A percentile compares a stretch with the other conserved stretches of the same genome.
Conservation (phyloP, 352 stramenopile genomes). For the Phytophthora colocasiae region DNA sequence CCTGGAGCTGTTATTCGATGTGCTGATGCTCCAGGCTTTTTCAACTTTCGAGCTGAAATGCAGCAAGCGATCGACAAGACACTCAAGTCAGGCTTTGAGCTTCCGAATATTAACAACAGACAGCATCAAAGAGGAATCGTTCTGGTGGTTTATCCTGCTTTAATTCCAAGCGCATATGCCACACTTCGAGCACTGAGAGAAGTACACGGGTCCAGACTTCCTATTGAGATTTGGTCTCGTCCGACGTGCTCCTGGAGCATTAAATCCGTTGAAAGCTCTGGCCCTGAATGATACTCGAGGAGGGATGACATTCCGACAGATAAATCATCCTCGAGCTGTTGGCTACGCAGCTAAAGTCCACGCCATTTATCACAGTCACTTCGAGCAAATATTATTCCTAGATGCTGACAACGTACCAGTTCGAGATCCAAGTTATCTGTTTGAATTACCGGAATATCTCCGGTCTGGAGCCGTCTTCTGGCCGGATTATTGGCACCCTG, state of each 20-base stretch:
- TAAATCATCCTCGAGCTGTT: constrained; percentile 33
- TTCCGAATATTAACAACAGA: background rate
- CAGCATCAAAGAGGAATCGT: constrained; percentile 43
- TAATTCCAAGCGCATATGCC: constrained; percentile 58
- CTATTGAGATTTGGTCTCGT: constrained; percentile 67
- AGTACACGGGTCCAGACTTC: constrained; percentile 40
- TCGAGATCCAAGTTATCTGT: background rate
- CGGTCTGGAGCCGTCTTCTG: background rate
- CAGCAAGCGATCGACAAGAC: background rate
- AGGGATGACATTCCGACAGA: constrained; percentile 40
- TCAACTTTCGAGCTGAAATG: background rate
- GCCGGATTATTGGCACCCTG: constrained; percentile 49
- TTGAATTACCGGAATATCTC: background rate
- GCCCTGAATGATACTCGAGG: constrained; percentile 32
- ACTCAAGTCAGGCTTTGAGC: background rate
- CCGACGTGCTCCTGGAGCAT: constrained; percentile 14
- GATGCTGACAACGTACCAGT: background rate
- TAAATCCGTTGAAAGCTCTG: constrained; percentile 12
- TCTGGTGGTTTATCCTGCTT: constrained; percentile 65
- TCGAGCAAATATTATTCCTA: background rate
- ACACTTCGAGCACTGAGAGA: constrained; percentile 16
- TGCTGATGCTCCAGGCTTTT: background rate
- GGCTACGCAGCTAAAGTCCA: constrained; percentile 7
- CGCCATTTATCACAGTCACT: background rate
- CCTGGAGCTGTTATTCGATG: background rate